Base-by-base conservation (phyloP, 805 yeast genomes). In the Lipomyces yamanashiensis region DNA sequence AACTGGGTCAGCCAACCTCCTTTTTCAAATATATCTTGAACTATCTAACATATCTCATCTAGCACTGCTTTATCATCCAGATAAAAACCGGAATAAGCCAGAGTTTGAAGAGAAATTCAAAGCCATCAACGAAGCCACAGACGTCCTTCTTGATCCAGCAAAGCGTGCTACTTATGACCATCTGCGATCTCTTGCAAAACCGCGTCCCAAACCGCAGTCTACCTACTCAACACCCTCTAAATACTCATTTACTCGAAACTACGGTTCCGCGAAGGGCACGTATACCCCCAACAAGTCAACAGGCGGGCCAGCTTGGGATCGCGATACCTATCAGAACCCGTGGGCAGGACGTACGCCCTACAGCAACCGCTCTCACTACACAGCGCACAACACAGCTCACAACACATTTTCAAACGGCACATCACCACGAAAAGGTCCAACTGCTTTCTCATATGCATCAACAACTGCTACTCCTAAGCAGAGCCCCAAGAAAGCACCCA, bases 31-130 rank as follows among this genome's bases (percentile, higher is more conserved):
- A 28, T 28, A 28, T 28, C 28, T 28, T 28, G 28, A 5, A 28
- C 28, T 5, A 5, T 28, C 7, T 39, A 21, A 47, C 19, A 4
- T 19, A n/a, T 66, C 59, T 67, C 74, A 40, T 17, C 49, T 71
- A 44, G 78, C 78, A 2, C 70, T 72, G 34, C 71, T 72, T 51
- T 77, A 76, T 64, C 86, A 83, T 67, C 86, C 86, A 5, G 86
- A 83, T 65, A 78, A 77, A 67, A 68, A 68, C 52, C 61, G 59
- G 8, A 73, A 71, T 41, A 63, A 66, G 28, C 56, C 63, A 4
- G 68, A 62, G 19, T 58, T 17, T 21, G 72, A 61, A 7, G 79
- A 77, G 53, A 58, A 66, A 45, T 79, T 79, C 72, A 73, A 76
- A 61, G 58, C 54, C 9, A 67, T 78, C 10, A 66, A 69, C 9